Conservation (phyloP, 2,329 filamentous ascomycete genomes). For the Fusarium robinianum region DNA sequence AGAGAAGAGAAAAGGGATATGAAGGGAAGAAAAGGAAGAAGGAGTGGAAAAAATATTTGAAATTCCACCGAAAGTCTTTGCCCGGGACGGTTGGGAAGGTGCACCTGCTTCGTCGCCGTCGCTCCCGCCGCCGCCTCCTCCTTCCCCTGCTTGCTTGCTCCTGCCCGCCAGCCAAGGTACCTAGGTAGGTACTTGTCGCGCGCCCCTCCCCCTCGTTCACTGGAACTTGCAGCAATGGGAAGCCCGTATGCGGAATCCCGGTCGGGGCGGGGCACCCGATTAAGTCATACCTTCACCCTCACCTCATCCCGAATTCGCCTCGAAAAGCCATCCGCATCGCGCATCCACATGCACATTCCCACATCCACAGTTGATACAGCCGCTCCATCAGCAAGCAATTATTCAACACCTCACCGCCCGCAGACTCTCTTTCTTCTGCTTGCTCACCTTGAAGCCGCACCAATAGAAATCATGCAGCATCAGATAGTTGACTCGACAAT, state of each 20-base stretch:
- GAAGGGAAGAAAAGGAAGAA: conserved; percentile 12
- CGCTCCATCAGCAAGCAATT: conserved; percentile 26
- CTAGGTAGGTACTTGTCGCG: conserved; percentile 16
- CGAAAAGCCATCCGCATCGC: too few relatives aligned
- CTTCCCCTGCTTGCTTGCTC: neutral
- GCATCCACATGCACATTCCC: conserved; percentile 4
- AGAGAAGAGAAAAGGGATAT: conserved; percentile 19
- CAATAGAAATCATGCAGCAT: too few relatives aligned
- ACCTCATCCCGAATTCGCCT: conserved; percentile 25
- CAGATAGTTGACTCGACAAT: too few relatives aligned
- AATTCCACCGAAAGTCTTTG: conserved; percentile 25
- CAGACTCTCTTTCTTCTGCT: too few relatives aligned
- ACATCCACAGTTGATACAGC: conserved; percentile 18
- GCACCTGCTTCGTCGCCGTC: conserved; percentile 22
- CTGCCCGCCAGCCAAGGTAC: conserved; percentile 12
- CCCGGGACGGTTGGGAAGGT: conserved; percentile 18
- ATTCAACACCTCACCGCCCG: neutral
- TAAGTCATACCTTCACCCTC: conserved; percentile 29
- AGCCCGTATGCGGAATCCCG: conserved; percentile 18
- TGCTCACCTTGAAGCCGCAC: too few relatives aligned
- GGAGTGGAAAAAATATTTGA: conserved; percentile 25
- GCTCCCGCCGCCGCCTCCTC: conserved; percentile 1
- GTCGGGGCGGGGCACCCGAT: conserved; percentile 26
- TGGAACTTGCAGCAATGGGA: conserved; percentile 18
- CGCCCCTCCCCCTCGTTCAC: conserved; percentile 31